A percentile compares a stretch with the other conserved stretches of the same genome.
Conservation (phyloP, 2,329 filamentous ascomycete genomes). For the Alternaria triticimaculans region DNA sequence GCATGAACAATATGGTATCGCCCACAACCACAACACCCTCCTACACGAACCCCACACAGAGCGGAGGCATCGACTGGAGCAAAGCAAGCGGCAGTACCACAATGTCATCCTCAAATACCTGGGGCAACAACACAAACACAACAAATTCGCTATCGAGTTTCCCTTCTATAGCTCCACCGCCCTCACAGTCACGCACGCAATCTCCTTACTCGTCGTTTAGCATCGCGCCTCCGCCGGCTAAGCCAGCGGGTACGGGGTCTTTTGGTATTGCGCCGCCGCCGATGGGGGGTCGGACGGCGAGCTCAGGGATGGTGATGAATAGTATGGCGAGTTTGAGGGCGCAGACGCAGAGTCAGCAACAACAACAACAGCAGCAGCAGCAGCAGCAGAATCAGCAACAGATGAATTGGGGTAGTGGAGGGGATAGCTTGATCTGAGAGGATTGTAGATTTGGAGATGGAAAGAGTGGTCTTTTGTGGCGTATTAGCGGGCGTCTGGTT, state of each 20-base stretch:
- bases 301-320: constrained; percentile 27
- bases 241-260: constrained; percentile 17
- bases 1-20: constrained; percentile 42
- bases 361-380: constrained; percentile 25
- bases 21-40: constrained; percentile 31
- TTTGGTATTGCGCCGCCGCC: constrained; percentile 41
- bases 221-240: constrained; percentile 48
- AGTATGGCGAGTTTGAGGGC: constrained; percentile 34
- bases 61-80: constrained; percentile 39
- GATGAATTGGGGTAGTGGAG: constrained; percentile 30
- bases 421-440: constrained; percentile 39
- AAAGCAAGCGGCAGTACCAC: constrained; percentile 29
- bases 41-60: constrained; percentile 27
- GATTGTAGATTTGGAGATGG: not conserved
- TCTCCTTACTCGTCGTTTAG: constrained; percentile 45
- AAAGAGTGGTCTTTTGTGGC: not conserved
- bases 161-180: constrained; percentile 62
- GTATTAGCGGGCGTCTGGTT: not conserved
- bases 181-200: constrained; percentile 25
- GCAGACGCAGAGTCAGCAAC: constrained; percentile 26
- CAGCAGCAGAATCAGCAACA: constrained; percentile 17
- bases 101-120: constrained; percentile 26
- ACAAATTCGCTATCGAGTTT: constrained; percentile 46
- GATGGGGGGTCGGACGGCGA: constrained; percentile 19
- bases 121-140: constrained; percentile 23